These are phyloP conservation scores for Tuber borchii DNA, from an alignment of 495 filamentous ascomycete genomes.

Conservation along the genomic window DNA sequence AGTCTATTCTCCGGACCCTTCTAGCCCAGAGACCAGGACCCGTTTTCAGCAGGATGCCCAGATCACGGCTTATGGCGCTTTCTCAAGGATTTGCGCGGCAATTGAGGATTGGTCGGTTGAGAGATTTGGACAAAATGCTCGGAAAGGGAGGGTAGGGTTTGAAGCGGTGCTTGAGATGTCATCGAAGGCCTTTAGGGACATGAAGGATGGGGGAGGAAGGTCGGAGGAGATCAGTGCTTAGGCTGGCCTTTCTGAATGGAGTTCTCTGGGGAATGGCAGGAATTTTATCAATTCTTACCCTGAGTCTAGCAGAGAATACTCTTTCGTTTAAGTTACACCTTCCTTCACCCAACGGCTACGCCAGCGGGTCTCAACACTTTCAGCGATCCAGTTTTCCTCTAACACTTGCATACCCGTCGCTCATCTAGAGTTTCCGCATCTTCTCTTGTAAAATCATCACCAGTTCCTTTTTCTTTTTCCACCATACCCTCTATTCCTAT, in stretches of 20 bases:
- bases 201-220: slow-evolving; percentile 50
- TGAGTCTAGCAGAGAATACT: neutral
- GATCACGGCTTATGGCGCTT: slow-evolving; percentile 90
- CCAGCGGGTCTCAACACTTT: neutral
- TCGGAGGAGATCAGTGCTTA: slow-evolving; percentile 20
- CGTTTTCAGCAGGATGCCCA: slow-evolving; percentile 78
- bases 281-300: neutral
- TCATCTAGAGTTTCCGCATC: neutral
- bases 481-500: neutral
- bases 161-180: slow-evolving; percentile 92
- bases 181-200: slow-evolving; percentile 82
- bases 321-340: neutral
- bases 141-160: slow-evolving; percentile 82
- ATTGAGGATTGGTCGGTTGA: slow-evolving; percentile 88
- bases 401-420: too few relatives aligned
- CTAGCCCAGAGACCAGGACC: slow-evolving; percentile 56
- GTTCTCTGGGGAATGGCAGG: neutral
- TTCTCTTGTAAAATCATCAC: neutral
- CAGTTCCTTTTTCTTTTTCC: neutral
- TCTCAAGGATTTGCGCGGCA: slow-evolving; percentile 87
- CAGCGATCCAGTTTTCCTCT: neutral
- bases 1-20: slow-evolving; percentile 60
- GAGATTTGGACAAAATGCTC: slow-evolving; percentile 83
- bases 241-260: neutral
- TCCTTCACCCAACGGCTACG: neutral